Evolutionary conservation across 164 flowering plant species (phyloP).

Genomic region (Vitis cinerea): DNA sequence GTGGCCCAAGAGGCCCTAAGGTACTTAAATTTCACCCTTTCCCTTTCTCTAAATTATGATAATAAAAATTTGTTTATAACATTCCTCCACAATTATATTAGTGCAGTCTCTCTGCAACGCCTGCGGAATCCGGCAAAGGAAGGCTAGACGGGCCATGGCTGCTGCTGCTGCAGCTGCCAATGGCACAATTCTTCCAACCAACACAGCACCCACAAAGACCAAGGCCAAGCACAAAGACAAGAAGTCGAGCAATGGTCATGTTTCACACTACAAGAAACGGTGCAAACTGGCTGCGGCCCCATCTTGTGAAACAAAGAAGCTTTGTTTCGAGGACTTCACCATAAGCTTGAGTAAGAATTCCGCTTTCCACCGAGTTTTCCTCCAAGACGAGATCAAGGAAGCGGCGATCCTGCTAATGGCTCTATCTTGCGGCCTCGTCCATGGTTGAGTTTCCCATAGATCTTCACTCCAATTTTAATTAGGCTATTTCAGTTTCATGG

Average conservation of each 20-base stretch:
- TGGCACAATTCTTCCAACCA: conserved; percentile 13
- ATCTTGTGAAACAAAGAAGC: conserved; percentile 24
- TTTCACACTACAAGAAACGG: conserved; percentile 43
- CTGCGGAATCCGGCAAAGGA: conserved; percentile 85
- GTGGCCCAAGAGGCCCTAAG: conserved; percentile 87
- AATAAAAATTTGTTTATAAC: not conserved
- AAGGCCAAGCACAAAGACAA: conserved; percentile 37
- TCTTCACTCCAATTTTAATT: not conserved
- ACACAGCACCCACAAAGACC: conserved; percentile 11
- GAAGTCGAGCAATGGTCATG: conserved; percentile 15
- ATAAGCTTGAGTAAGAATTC: conserved; percentile 51
- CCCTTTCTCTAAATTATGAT: not conserved
- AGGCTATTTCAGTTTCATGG: too few species aligned
- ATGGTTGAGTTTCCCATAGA: conserved; percentile 35
- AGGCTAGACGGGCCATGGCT: conserved; percentile 64
- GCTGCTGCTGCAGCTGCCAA: conserved; percentile 54
- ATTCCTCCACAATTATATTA: not conserved
- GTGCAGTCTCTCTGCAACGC: conserved; percentile 86
- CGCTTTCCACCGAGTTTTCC: conserved; percentile 65
- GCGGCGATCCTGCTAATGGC: conserved; percentile 96
- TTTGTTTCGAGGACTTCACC: conserved; percentile 62
- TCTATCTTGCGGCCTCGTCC: conserved; percentile 73
- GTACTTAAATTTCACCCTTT: conserved; percentile 25
- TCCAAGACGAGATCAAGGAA: conserved; percentile 81
- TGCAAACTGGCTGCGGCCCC: conserved; percentile 29